phyloP scores from a whole-genome alignment of 2,329 filamentous ascomycete species.

The Fusarium caatingaense region DNA sequence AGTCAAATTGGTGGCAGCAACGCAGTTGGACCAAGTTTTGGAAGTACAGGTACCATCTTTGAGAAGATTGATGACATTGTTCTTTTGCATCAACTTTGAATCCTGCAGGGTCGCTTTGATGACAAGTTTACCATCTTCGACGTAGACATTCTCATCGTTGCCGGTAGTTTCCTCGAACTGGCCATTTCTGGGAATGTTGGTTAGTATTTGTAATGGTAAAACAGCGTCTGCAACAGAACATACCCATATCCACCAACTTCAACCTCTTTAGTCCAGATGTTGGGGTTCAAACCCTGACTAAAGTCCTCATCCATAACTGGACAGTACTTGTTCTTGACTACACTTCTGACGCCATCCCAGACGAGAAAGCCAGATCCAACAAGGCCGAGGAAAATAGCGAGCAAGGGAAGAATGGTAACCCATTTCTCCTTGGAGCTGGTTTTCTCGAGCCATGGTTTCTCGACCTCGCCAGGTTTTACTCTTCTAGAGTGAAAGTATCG shows the following conservation, averaged over 20 bases:
- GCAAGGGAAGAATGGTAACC: constrained; percentile 81
- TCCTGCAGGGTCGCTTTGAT: constrained; percentile 86
- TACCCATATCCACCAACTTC: constrained; percentile 82
- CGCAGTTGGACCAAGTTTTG: constrained; percentile 65
- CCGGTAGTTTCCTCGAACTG: constrained; percentile 83
- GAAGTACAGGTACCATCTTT: constrained; percentile 76
- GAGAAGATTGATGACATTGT: constrained; percentile 76
- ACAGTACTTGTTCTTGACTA: constrained; percentile 81
- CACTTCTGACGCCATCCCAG: constrained; percentile 78
- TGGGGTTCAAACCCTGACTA: constrained; percentile 65
- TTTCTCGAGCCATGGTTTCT: constrained; percentile 82
- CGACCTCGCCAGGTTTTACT: constrained; percentile 76
- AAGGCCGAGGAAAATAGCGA: constrained; percentile 77
- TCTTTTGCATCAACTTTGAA: constrained; percentile 69
- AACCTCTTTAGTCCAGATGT: constrained; percentile 79
- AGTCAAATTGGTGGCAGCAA: constrained; percentile 79
- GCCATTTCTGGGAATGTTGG: constrained; percentile 69
- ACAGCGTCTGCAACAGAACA: constrained; percentile 47
- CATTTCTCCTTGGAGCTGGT: constrained; percentile 85
- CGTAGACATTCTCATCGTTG: constrained; percentile 78
- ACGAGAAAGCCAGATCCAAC: constrained; percentile 76
- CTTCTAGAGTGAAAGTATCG: constrained; percentile 80
- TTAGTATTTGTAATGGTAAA: background rate
- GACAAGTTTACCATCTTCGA: constrained; percentile 74
- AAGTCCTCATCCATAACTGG: constrained; percentile 75